Conservation (phyloP, 768 basidiomycete genomes). For the Paxillus involutus region DNA sequence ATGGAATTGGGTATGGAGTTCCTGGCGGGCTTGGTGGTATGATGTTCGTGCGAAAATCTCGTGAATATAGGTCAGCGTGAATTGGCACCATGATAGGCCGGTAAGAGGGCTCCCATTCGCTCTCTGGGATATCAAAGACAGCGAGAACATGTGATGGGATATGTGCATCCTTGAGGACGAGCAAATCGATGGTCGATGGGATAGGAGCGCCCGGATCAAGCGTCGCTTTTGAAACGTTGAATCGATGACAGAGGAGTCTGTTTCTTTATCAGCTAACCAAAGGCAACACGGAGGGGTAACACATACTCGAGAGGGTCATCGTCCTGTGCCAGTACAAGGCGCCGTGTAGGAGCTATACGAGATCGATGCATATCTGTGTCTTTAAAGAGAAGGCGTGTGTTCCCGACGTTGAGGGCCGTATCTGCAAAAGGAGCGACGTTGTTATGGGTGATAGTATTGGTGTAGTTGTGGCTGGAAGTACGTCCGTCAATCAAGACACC, state of each 20-base stretch:
- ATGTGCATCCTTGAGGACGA: conserved; percentile 42
- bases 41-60: conserved; percentile 37
- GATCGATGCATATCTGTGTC: conserved; percentile 20
- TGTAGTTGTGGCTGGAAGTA: conserved; percentile 13
- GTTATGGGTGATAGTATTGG: conserved; percentile 6
- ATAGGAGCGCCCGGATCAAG: conserved; percentile 27
- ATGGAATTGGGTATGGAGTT: conserved; percentile 34
- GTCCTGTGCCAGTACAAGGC: conserved; percentile 11
- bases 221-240: conserved; percentile 32
- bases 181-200: conserved; percentile 49
- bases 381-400: conserved; percentile 14
- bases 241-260: conserved; percentile 31
- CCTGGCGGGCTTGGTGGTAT: conserved; percentile 33
- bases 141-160: conserved; percentile 61
- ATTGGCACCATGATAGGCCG: conserved; percentile 54
- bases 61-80: conserved; percentile 45
- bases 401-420: conserved; percentile 11
- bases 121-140: conserved; percentile 34
- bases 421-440: conserved; percentile 9
- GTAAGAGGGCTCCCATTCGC: conserved; percentile 28
- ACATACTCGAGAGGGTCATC: conserved; percentile 32
- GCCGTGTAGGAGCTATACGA: conserved; percentile 26
- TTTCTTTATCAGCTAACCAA: conserved; percentile 7
- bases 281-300: neutral
- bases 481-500: conserved; percentile 17